Percentiles rank a stretch among this genome's conserved stretches.
Conservation (phyloP, 176 grass and related monocot genomes). For the Carex parvula region DNA sequence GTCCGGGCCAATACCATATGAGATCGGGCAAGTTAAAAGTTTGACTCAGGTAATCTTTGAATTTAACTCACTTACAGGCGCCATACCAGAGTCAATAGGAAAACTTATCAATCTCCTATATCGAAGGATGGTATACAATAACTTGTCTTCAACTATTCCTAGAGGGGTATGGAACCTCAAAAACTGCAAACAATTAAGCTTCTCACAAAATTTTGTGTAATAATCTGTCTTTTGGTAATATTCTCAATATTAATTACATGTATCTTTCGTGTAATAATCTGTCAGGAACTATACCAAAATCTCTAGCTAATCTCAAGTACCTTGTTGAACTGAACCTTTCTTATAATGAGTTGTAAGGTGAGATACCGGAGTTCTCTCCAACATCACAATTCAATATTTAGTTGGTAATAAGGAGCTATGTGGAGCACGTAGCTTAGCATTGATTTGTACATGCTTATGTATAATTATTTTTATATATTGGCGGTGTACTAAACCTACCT, state of each 20-base stretch:
- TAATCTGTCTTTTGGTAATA: constrained; percentile 10
- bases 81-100: constrained; percentile 25
- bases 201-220: constrained; percentile 8
- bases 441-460: constrained; percentile 7
- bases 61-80: constrained; percentile 3
- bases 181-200: background rate
- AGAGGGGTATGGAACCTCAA: constrained; percentile 14
- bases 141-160: constrained; percentile 28
- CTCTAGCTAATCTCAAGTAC: constrained; percentile 7
- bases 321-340: constrained; percentile 24
- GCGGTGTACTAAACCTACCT: background rate
- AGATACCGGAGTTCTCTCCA: constrained; percentile 20
- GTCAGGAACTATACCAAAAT: constrained; percentile 25
- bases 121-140: too few relatives aligned
- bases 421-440: background rate
- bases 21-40: constrained; percentile 23
- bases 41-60: background rate
- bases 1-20: constrained; percentile 20
- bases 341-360: constrained; percentile 25
- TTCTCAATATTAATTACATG: constrained; percentile 21
- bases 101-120: constrained; percentile 23
- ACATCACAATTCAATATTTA: constrained; percentile 24
- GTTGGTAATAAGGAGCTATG: constrained; percentile 23
- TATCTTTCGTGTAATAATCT: constrained; percentile 22
- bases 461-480: background rate